Conservation (phyloP, 306 rosid species). For the Styphnolobium japonicum region DNA sequence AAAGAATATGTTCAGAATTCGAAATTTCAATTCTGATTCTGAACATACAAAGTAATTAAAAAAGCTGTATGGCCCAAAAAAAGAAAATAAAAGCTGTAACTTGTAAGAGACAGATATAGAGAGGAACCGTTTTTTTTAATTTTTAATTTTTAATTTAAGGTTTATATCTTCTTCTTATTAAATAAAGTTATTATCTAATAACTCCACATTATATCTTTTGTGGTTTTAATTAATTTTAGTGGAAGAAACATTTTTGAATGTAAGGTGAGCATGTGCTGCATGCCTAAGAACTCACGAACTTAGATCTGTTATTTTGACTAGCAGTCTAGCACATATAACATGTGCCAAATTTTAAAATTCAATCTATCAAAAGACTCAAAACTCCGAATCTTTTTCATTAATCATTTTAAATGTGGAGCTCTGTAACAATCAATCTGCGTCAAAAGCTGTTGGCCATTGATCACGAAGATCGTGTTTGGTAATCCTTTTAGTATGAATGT, state of each 20-base stretch:
- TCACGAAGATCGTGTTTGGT: neutral
- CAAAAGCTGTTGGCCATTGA: neutral
- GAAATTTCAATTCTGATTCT: neutral
- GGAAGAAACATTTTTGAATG: neutral
- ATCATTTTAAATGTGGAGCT: neutral
- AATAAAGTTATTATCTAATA: no score
- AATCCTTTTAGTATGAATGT: neutral
- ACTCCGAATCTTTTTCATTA: neutral
- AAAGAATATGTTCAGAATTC: neutral
- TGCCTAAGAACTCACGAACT: neutral
- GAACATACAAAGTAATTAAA: neutral
- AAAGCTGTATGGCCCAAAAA: no score
- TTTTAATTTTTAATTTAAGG: no score
- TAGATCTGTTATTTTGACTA: neutral
- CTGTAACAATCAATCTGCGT: neutral
- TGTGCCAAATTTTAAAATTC: neutral
- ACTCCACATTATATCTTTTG: neutral
- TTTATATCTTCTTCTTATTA: no score
- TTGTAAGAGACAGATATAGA: neutral
- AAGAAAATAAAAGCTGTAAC: no score
- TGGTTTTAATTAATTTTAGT: neutral
- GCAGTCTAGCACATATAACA: neutral
- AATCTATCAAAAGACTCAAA: neutral
- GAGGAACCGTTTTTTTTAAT: neutral
- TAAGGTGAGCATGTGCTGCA: neutral